Base-by-base conservation (phyloP, 2,329 filamentous ascomycete species). In the Parasarocladium wereldwijsianum region DNA sequence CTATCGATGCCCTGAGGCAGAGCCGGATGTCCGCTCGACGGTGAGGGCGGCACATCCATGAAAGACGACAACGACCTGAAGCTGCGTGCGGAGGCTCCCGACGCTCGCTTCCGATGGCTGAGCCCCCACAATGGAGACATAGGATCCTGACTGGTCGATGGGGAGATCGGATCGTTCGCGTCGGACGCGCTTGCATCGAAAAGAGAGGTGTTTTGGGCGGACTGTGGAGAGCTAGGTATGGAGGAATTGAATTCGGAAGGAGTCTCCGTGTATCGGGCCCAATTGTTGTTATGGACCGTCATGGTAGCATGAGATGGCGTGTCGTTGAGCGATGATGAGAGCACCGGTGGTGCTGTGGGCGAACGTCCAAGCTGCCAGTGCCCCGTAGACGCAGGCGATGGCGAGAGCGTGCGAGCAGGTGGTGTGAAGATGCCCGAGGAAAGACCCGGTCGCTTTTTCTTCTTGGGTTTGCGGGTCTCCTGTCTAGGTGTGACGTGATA, bases 151-250 rank as follows among this genome's bases (percentile, higher is more conserved):
- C 75, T 77, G 2, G 84, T 93, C 11, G 80, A 76, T 1, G 90
- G 87, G 21, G 86, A 94, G 1, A 73, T 77, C 1, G 86, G 82
- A 27, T 76, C 66, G 8, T 82, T 85, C 69, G 76, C 40, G 8
- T 51, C 51, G 4, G 35, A 32, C 21, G 43, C 41, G 30, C 82
- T 76, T 12, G 62, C 67, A 48, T 94, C 87, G 43, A 93, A 94
- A 26, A 93, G 60, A 0, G 81, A 83, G 29, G 69, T 69, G 12
- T 77, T 71, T 38, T 74, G 73, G 17, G 72, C 73, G 2, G 84
- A 90, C 25, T 66, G 68, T 0, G 90, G 86, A 4, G 87, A 94
- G 41, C 76, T 85, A 2, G 85, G 77, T 2, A 78, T 65, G 0
- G 86, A 93, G 2, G 79, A 83, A 2, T 70, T 64, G 34, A 78